Conservation (phyloP, 306 rosid genomes). For the Ochetophila trinervis region DNA sequence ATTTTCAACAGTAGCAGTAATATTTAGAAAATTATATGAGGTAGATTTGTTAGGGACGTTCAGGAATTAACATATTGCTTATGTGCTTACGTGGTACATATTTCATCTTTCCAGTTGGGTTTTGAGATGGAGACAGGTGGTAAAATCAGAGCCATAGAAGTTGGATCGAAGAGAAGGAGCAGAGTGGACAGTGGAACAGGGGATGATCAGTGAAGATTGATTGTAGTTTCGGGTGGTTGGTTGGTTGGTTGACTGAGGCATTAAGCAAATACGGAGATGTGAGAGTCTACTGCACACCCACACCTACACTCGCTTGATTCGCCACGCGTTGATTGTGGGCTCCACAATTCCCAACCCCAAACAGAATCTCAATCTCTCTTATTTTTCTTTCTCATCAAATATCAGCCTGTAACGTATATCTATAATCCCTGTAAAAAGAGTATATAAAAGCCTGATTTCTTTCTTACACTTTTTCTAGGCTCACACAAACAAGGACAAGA, state of each 20-base stretch:
- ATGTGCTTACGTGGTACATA: too few species aligned
- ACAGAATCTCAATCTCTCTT: not conserved
- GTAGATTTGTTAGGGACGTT: too few species aligned
- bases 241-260: not conserved
- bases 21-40: too few species aligned
- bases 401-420: too few species aligned
- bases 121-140: too few species aligned
- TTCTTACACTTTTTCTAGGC: not conserved
- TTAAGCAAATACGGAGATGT: not conserved
- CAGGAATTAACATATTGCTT: too few species aligned
- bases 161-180: too few species aligned
- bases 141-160: too few species aligned
- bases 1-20: too few species aligned
- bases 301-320: not conserved
- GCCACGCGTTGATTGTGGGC: conserved; percentile 27
- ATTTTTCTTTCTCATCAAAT: not conserved
- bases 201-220: too few species aligned
- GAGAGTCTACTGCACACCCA: not conserved
- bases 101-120: too few species aligned
- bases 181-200: too few species aligned
- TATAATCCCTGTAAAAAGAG: not conserved
- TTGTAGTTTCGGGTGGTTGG: not conserved
- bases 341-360: not conserved
- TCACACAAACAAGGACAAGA: not conserved
- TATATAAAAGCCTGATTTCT: not conserved